Base-by-base conservation (phyloP, 805 yeast genomes). In the Nakazawaea anatomiae region DNA sequence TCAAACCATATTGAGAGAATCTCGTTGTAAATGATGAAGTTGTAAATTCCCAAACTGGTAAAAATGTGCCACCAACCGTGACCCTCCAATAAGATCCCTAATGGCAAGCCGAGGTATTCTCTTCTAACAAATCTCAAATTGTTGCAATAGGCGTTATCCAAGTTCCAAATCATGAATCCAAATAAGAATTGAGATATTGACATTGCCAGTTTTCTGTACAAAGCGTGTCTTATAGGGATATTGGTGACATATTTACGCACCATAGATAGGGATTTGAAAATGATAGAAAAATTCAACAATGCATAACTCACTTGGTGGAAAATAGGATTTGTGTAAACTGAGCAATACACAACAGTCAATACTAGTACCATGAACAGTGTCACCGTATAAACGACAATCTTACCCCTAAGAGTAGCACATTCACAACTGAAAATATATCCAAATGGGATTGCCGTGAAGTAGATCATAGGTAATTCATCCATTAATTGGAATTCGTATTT, bases 41-140 rank as follows among this genome's bases (percentile, higher is more conserved):
- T 85, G 68, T 89, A 91, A 10, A 90, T 91, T 1, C 96, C 96
- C 18, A 81, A 69, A 0, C 94, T 90, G 0, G 91, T 85, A 51
- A 86, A 71, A 30, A 86, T 69, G 62, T 90, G 97, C 97, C 97
- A 90, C 96, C 96, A 91, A 28, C 94, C 96, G 60, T 90, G 97
- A 28, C 91, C 83, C 65, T 90, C 97, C 34, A 91, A 72, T 4
- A 90, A 58, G 52, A 87, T 80, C 2, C 97, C 97, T 52, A 85
- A 78, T 2, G 97, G 97, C 70, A 87, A 77, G 1, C 96, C 92
- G 18, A 80, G 62, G 64, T 73, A 67, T 2, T 67, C 57, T 55
- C 92, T 76, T 61, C 96, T 76, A 6, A 78, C 62, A 6, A 67
- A 54, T 46, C 85, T 74, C 68, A 86, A 85, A 29, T 65, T 63